A percentile compares a stretch with the other conserved stretches of the same genome.
Evolutionary conservation across 1,284 basidiomycete genomes (phyloP).

Genomic region (Cutaneotrichosporon curvatum): DNA sequence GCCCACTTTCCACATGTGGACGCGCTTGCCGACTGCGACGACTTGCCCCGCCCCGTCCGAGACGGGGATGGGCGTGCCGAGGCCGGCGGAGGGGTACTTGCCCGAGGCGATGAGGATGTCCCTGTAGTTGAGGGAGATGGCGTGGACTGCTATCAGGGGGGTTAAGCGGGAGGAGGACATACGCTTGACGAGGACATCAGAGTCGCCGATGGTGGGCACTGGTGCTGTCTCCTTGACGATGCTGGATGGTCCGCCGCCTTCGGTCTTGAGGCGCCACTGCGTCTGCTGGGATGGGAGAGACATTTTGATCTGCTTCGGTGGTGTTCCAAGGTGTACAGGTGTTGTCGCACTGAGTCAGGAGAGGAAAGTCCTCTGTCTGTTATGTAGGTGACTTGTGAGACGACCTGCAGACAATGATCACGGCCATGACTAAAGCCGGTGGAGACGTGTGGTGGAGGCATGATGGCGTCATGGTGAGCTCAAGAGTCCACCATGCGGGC

Average conservation of each 20-base stretch:
- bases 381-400: no score
- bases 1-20: slow-evolving; percentile 52
- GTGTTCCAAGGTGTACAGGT: no score
- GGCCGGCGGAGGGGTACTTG: slow-evolving; percentile 11
- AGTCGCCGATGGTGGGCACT: slow-evolving; percentile 10
- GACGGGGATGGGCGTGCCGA: slow-evolving; percentile 42
- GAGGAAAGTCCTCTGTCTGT: no score
- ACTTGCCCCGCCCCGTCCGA: slow-evolving; percentile 62
- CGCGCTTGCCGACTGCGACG: slow-evolving; percentile 52
- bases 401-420: no score
- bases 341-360: no score
- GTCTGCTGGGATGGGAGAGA: background rate
- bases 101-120: slow-evolving; percentile 10
- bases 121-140: slow-evolving; percentile 19
- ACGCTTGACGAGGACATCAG: slow-evolving; percentile 12
- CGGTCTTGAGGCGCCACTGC: background rate
- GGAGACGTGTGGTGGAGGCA: no score
- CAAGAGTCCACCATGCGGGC: no score
- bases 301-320: no score
- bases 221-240: slow-evolving; percentile 9
- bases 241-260: slow-evolving; percentile 1
- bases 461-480: no score
- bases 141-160: slow-evolving; percentile 14
- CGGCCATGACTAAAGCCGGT: no score
- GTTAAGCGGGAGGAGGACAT: slow-evolving; percentile 11